Base-by-base conservation (phyloP, 495 filamentous ascomycete species). In the Pseudomonodictys pantanalensis region DNA sequence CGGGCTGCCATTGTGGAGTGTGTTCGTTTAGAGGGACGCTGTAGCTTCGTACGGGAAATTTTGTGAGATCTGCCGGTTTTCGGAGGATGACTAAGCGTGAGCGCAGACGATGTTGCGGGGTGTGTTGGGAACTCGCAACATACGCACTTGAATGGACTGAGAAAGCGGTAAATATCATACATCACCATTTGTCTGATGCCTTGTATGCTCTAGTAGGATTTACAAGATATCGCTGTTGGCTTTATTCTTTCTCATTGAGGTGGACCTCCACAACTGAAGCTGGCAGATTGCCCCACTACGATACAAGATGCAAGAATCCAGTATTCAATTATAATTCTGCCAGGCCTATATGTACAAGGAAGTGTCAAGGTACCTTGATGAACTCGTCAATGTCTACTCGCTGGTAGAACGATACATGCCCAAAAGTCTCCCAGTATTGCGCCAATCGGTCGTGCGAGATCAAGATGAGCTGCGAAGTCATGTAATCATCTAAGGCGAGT, bases 381-480 rank as follows among this genome's bases (percentile, higher is more conserved):
- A 68, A 64, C 22, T 52, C 39, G 33, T 92, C 86, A 59, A 95
- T 83, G 66, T 96, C 78, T 23, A 96, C 85, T 48, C 92, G 81
- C 53, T 86, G 78, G 65, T 86, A 93, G 66, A 83, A 92, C 33
- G 83, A 91, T 56, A 96, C 87, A 61, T 92, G 88, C 0, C 86
- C 85, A 74, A 91, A 87, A 3, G 72, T 73, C 66, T 78, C 77
- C 92, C 92, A 97, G 70, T 90, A 87, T 64, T 92, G 88, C 1
- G 89, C 92, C 45, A 96, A 72, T 48, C 79, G 79, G 67, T 95
- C 78, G 20, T 82, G 78, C n/a, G 86, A 89, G 30, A 93, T 79
- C 39, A 96, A 77, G 50, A 96, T 85, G 42, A 97, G 76, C 64
- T 93, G 83, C 2, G 85, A 85, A 1, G 82, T 68, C 18, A 90